Percentiles rank a stretch among this genome's conserved stretches.
Conservation (phyloP, 1,139 yeast genomes). For the Debaryomyces udenii region DNA sequence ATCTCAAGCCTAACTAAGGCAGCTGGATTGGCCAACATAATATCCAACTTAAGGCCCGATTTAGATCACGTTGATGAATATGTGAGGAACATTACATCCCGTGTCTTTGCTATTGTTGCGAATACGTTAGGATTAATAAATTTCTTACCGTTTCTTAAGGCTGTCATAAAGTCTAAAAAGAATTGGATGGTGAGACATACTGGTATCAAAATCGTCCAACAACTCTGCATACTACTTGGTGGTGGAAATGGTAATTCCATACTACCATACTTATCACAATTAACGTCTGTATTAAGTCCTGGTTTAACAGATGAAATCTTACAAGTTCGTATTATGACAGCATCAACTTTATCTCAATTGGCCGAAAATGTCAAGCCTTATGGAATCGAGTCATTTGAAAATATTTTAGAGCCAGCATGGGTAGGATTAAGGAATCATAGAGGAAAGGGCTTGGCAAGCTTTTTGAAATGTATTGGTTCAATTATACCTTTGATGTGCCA, state of each 20-base stretch:
- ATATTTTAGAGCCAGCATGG: slow-evolving; percentile 75
- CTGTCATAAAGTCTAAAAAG: slow-evolving; percentile 78
- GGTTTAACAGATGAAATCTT: slow-evolving; percentile 72
- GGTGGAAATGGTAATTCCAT: slow-evolving; percentile 59
- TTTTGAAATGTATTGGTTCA: slow-evolving; percentile 76
- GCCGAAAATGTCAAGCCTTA: slow-evolving; percentile 90
- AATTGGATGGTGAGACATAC: slow-evolving; percentile 89
- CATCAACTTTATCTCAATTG: slow-evolving; percentile 68
- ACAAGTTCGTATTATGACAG: slow-evolving; percentile 70
- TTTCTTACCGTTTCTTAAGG: slow-evolving; percentile 77
- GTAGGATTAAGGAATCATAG: slow-evolving; percentile 74
- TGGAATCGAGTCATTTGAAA: slow-evolving; percentile 87
- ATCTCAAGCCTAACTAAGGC: slow-evolving; percentile 75
- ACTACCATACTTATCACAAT: slow-evolving; percentile 68
- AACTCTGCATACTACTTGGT: slow-evolving; percentile 70
- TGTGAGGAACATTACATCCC: slow-evolving; percentile 73
- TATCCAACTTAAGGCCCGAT: slow-evolving; percentile 78
- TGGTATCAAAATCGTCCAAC: slow-evolving; percentile 79
- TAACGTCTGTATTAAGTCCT: slow-evolving; percentile 62
- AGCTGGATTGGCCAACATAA: slow-evolving; percentile 80
- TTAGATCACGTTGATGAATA: slow-evolving; percentile 83
- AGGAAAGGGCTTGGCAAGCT: slow-evolving; percentile 78
- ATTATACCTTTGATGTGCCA: slow-evolving; percentile 82
- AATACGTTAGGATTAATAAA: slow-evolving; percentile 73
- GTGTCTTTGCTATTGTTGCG: slow-evolving; percentile 86